Base-by-base conservation (phyloP, 2,329 filamentous ascomycete species). In the Penicillium occitanis region DNA sequence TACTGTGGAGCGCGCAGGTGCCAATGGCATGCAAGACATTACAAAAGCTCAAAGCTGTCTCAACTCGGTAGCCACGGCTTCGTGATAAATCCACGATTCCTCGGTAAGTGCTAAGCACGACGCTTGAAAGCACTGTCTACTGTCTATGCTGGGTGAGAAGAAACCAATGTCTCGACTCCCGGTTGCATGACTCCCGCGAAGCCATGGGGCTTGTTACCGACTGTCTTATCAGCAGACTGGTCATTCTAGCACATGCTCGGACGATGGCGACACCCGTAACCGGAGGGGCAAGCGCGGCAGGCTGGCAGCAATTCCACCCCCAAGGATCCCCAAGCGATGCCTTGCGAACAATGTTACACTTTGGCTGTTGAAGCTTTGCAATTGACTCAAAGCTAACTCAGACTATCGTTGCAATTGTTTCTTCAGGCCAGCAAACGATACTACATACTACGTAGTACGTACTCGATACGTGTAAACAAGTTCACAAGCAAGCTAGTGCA, bases 401-500 rank as follows among this genome's bases (percentile, higher is more conserved):
- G 46, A 13, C 25, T 37, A 19, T 25, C 7, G 13, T 48, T 40
- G 50, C 55, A 58, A 46, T 28, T 57, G 33, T 11, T 22, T 37
- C 30, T 57, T 19, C 51, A 37, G 30, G 14, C 11, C 22, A 17
- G 7, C 11, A 5, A 37, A 19, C 33, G 6, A 37, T 35, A 55
- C 51, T 35, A 13, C 25, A 25, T 25, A 55, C 51, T 35, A 13
- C 25, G 4, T 25, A 25, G 25, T 25, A 25, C 51, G 28, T 55
- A 55, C 17, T 53, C 14, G 17, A 30, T 53, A 19, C 10, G 53
- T 37, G 33, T 57, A 57, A 57, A 57, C 33, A 57, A 57, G 33
- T 25, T 57, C 17, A 35, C n/a, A 37, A 57, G 28, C 19, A 57
- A 35, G 53, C 19, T 72, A 71, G 67, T 67, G 55, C 55, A 64